phyloP scores from a whole-genome alignment of 768 basidiomycete species.

The Leccinum aurantiacum region DNA sequence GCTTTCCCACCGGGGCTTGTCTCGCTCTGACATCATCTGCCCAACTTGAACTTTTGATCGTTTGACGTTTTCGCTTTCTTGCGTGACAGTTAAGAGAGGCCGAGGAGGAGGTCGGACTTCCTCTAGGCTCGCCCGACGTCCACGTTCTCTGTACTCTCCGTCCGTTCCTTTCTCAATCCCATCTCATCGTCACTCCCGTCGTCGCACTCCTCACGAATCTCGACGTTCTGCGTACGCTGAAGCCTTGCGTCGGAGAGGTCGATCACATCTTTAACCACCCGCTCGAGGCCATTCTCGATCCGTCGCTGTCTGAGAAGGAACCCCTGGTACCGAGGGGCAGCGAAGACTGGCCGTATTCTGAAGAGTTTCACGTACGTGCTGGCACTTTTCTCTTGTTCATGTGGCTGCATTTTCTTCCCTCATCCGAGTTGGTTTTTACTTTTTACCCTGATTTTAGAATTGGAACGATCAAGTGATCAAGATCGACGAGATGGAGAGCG shows the following conservation, averaged over 20 bases:
- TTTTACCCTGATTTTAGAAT: slow-evolving; percentile 40
- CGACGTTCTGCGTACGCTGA: slow-evolving; percentile 48
- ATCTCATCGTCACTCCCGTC: slow-evolving; percentile 76
- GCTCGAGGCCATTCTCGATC: slow-evolving; percentile 69
- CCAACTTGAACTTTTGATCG: not conserved
- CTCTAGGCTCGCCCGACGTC: slow-evolving; percentile 53
- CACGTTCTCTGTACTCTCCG: slow-evolving; percentile 60
- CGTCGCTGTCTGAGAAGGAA: slow-evolving; percentile 42
- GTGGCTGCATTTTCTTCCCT: not conserved
- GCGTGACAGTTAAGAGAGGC: slow-evolving; percentile 72
- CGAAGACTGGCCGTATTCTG: slow-evolving; percentile 80
- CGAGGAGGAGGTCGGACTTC: slow-evolving; percentile 78
- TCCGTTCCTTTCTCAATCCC: slow-evolving; percentile 67
- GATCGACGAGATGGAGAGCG: slow-evolving; percentile 47
- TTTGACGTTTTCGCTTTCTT: not conserved
- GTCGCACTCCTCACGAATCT: slow-evolving; percentile 65
- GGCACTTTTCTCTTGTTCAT: not conserved
- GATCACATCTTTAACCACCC: slow-evolving; percentile 80
- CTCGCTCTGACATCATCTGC: not conserved
- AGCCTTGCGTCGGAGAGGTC: slow-evolving; percentile 67
- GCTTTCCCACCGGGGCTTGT: slow-evolving; percentile 24
- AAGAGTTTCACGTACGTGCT: slow-evolving; percentile 63
- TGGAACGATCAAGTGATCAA: slow-evolving; percentile 46
- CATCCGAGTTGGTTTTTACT: not conserved
- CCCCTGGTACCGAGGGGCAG: slow-evolving; percentile 55